Base-by-base conservation (phyloP, 805 yeast species). In the Metschnikowia shivogae region DNA sequence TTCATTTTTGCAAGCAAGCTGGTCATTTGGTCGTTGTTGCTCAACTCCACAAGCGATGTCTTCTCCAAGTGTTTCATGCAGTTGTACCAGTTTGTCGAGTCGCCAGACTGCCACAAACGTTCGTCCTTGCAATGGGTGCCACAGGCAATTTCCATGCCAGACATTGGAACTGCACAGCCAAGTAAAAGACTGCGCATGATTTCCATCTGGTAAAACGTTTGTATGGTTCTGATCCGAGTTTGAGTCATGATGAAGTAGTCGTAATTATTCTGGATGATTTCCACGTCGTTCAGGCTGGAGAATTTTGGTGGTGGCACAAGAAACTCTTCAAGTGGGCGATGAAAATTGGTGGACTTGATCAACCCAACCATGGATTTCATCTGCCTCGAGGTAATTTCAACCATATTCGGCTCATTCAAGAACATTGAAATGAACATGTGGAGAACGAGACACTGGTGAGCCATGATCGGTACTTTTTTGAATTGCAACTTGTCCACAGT, bases 101-200 rank as follows among this genome's bases (percentile, higher is more conserved):
- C 65, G 20, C 67, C 72, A 45, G 82, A 73, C 36, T 70, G 68
- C 84, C 89, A 86, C 44, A 85, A 63, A 10, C 66, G 70, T 57
- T 83, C 88, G 52, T 74, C 62, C 20, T 65, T 65, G 59, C 89
- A 82, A 31, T 82, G 84, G 9, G 79, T 73, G 34, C 93, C 93
- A 59, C 84, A 79, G 44, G 72, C 72, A 44, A 85, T 46, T 7
- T 54, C 57, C 14, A 65, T 47, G 76, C 81, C 41, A 55, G 57
- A 5, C 46, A 78, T 57, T 13, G 71, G 70, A 14, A 73, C 62
- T 2, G 66, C 60, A 8, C 68, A 56, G 1, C 77, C 80, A 29
- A 74, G 61, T 36, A 77, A 55, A 12, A 72, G 63, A 2, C 78
- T 70, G 50, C 77, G 68, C 45, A 77, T 61, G 2, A 72, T 73